Conservation (phyloP, 2,329 filamentous ascomycete species). For the Aureobasidium leucospermi region DNA sequence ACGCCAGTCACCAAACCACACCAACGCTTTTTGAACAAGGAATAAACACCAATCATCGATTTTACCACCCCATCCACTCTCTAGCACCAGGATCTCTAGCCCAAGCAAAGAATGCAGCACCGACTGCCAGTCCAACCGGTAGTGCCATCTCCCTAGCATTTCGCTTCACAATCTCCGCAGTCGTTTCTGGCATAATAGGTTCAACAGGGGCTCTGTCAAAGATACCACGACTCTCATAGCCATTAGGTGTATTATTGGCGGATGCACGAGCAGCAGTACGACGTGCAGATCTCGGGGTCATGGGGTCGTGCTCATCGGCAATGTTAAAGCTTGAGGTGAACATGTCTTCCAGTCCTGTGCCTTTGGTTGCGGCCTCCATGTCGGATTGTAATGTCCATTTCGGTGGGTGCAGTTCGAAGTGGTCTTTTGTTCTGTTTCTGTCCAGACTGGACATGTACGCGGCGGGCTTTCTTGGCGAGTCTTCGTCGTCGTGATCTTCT, state of each 20-base stretch:
- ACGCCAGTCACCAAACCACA: no score
- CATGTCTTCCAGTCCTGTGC: slow-evolving; percentile 18
- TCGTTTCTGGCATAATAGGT: not conserved
- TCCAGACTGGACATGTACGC: slow-evolving; percentile 5
- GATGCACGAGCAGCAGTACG: not conserved
- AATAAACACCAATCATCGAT: no score
- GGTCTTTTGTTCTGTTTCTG: slow-evolving; percentile 10
- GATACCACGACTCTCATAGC: not conserved
- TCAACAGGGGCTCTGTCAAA: not conserved
- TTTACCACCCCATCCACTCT: not conserved
- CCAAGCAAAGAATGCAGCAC: not conserved
- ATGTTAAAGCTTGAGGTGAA: slow-evolving; percentile 16
- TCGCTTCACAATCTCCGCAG: not conserved
- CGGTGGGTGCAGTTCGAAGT: slow-evolving; percentile 6
- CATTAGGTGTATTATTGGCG: not conserved
- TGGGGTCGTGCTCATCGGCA: slow-evolving; percentile 8
- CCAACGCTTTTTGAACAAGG: no score
- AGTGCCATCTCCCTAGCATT: slow-evolving; percentile 7
- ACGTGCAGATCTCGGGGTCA: not conserved
- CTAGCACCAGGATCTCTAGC: slow-evolving; percentile 5
- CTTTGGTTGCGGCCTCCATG: slow-evolving; percentile 11
- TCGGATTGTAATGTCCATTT: slow-evolving; percentile 14
- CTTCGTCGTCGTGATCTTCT: not conserved
- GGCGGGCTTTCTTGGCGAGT: not conserved
- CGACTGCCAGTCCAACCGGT: slow-evolving; percentile 1